Conservation (phyloP, 2,329 filamentous ascomycete genomes). For the Diaporthe nobilis region DNA sequence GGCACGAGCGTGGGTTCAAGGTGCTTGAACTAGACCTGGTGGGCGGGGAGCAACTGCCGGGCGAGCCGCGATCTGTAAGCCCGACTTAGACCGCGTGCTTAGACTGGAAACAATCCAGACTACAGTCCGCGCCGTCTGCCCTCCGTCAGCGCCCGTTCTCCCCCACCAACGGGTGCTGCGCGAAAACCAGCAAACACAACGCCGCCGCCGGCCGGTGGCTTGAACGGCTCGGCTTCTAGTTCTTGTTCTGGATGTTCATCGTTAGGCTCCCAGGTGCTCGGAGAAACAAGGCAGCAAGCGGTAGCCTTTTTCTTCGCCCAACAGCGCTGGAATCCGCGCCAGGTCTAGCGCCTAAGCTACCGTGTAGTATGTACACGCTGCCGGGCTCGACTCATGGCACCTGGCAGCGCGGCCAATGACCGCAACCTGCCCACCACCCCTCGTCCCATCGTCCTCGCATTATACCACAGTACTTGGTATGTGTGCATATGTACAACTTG, state of each 20-base stretch:
- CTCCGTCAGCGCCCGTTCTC: not conserved
- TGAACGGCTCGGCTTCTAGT: not conserved
- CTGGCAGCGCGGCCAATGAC: not conserved
- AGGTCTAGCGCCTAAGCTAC: slow-evolving; percentile 24
- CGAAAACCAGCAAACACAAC: not conserved
- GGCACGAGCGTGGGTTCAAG: not conserved
- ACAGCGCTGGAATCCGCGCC: slow-evolving; percentile 23
- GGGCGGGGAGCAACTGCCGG: slow-evolving; percentile 32
- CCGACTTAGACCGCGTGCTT: not conserved
- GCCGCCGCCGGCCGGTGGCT: not conserved
- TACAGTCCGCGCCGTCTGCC: slow-evolving; percentile 4
- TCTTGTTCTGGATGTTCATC: not conserved
- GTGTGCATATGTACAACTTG: not conserved
- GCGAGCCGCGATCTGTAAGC: slow-evolving; percentile 11
- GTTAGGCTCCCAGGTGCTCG: not conserved
- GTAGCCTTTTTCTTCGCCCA: not conserved
- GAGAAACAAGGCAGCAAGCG: not conserved
- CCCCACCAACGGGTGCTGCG: not conserved
- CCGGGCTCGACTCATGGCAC: slow-evolving; percentile 18
- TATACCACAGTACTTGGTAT: not conserved
- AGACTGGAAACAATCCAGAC: not conserved
- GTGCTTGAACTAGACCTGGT: not conserved
- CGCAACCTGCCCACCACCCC: not conserved
- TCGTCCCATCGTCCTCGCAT: not conserved
- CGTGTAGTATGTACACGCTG: not conserved